A percentile compares a stretch with the other conserved stretches of the same genome.
Conservation (phyloP, 306 rosid species). For the Castanea sativa region DNA sequence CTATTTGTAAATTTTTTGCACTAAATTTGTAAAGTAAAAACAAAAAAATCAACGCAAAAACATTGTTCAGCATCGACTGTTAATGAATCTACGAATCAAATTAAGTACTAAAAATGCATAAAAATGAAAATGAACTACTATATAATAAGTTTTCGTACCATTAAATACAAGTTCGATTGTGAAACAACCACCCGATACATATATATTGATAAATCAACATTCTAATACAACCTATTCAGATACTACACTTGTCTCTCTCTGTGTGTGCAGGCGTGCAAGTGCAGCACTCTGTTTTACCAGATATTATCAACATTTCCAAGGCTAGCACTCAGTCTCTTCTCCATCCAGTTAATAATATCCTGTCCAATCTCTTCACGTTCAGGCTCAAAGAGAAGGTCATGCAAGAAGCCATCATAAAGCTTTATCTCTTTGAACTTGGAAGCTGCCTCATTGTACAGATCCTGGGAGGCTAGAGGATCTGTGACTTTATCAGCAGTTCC, state of each 20-base stretch:
- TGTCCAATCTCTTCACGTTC: constrained; percentile 77
- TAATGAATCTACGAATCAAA: too few relatives aligned
- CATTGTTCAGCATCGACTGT: too few relatives aligned
- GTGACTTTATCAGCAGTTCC: constrained; percentile 98
- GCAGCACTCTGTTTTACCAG: background rate
- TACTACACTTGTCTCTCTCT: background rate
- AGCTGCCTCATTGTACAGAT: constrained; percentile 75
- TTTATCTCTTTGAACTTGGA: constrained; percentile 79
- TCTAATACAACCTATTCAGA: background rate
- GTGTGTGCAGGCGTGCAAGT: background rate
- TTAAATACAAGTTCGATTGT: constrained; percentile 17
- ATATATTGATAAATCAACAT: background rate
- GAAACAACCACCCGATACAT: constrained; percentile 2
- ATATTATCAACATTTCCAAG: constrained; percentile 10
- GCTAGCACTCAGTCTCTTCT: constrained; percentile 43
- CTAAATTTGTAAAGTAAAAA: too few relatives aligned
- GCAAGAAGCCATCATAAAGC: constrained; percentile 92
- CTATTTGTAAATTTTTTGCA: too few relatives aligned
- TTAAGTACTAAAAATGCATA: too few relatives aligned
- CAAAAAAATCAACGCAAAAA: too few relatives aligned
- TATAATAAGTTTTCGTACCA: background rate
- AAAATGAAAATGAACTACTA: background rate
- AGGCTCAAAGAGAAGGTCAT: constrained; percentile 92
- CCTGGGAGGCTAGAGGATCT: constrained; percentile 87
- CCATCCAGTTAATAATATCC: constrained; percentile 94